Evolutionary conservation across 192 early-diverging fungal species (phyloP), one percentile per base, ranked within the genome.

Genomic region (Backusella luteola): DNA sequence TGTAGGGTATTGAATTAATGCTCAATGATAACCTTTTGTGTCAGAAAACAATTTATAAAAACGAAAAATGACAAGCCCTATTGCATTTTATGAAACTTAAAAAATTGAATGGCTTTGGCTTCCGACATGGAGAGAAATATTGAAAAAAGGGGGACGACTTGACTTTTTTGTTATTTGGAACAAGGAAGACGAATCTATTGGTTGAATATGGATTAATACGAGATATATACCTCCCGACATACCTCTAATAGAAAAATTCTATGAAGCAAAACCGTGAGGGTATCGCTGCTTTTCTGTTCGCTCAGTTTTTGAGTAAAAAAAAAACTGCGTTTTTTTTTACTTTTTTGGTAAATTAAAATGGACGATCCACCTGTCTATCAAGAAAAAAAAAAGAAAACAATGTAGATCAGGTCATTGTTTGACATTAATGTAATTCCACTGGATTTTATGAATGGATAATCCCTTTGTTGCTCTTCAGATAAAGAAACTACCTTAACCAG

Each of bases 361-460:
- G 56, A 29, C 23, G 56, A 63, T 63, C 56, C 26, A 29, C 56
- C 21, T 29, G 26, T 29, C 5, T 23, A 26, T 26, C 56, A 63
- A 63, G 56, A 29, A 63, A 63, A 63, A 63, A 63, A 26, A 29
- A 63, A 29, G 8, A 59, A 59, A 63, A 63, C 12, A 63, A 29
- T 11, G 56, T 14, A 23, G 56, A 63, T 63, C 56, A 63, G 56
- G 56, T 63, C 56, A 63, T 63, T 63, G 56, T 63, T 29, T 63
- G 3, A 29, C 23, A 63, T 63, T 63, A 29, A 29, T 59, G 53
- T 23, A 3, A 26, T 59, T 49, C 14, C 11, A 39, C 11, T 11
- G 38, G n/a, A 49, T 49, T 49, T 49, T 59, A 59, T 11, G 26
- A 29, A 4, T 14, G 23, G 26, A 1, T 0, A 4, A 11, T 63